Evolutionary conservation across 768 basidiomycete species (phyloP).

Genomic region (Phlegmacium glaucopus): DNA sequence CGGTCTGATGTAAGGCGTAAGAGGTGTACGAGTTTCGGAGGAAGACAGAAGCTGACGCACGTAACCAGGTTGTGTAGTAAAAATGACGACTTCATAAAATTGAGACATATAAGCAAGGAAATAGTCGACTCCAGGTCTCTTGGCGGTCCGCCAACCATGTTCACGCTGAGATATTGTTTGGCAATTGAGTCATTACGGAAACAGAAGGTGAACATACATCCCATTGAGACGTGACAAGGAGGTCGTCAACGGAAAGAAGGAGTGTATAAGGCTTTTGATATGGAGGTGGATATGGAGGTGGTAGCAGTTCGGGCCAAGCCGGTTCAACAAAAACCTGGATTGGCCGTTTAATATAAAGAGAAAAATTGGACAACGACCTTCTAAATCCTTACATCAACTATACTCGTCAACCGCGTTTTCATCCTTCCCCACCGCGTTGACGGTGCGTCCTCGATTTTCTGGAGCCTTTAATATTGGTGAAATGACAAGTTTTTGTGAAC

Average conservation of each 20-base stretch:
- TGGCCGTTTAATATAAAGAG: neutral
- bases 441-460: constrained; percentile 60
- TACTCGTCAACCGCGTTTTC: constrained; percentile 53
- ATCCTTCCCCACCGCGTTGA: constrained; percentile 64
- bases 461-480: neutral
- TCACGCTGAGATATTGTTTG: constrained; percentile 53
- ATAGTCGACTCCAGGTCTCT: constrained; percentile 97
- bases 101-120: constrained; percentile 97
- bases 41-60: constrained; percentile 43
- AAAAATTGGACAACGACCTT: neutral
- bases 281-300: constrained; percentile 76
- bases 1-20: constrained; percentile 54
- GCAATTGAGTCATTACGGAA: neutral
- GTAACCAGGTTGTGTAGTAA: constrained; percentile 87
- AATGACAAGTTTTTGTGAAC: constrained; percentile 1
- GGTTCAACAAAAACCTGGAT: constrained; percentile 89
- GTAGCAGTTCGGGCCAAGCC: constrained; percentile 87
- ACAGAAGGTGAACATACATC: constrained; percentile 61
- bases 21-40: neutral
- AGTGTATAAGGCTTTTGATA: constrained; percentile 92
- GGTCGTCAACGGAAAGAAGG: constrained; percentile 86
- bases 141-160: constrained; percentile 96
- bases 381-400: constrained; percentile 60
- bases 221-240: constrained; percentile 91
- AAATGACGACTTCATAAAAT: constrained; percentile 97